Percentiles rank a stretch among this genome's conserved stretches.
Conservation (phyloP, 108 stramenopile genomes). For the Aurantiochytrium sp. region DNA sequence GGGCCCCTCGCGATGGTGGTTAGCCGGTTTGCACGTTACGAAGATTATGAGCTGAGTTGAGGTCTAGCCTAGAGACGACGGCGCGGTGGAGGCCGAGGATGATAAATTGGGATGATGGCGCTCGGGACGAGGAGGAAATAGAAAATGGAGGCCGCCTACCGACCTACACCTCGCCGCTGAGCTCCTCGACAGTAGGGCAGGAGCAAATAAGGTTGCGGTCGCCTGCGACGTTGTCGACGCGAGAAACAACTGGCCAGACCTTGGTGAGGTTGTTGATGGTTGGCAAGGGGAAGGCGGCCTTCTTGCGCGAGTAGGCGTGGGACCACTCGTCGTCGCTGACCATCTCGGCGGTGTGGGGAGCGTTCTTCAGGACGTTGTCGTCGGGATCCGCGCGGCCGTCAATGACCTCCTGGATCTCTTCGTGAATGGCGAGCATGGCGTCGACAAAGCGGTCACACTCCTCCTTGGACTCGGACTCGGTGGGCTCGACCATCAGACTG, state of each 20-base stretch:
- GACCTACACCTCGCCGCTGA: not conserved
- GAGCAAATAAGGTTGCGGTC: constrained; percentile 95
- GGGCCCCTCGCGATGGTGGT: no score
- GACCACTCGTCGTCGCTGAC: constrained; percentile 81
- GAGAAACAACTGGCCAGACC: constrained; percentile 95
- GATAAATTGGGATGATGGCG: no score
- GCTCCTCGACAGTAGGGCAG: constrained; percentile 61
- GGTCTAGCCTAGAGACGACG: no score
- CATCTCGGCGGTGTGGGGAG: constrained; percentile 90
- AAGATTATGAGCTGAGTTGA: no score
- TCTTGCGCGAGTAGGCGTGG: constrained; percentile 74
- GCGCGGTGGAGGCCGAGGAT: no score
- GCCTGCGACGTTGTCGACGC: constrained; percentile 94
- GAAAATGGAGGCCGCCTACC: not conserved
- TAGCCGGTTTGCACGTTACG: no score
- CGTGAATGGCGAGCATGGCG: constrained; percentile 91
- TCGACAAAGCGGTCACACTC: constrained; percentile 95
- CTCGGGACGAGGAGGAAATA: no score
- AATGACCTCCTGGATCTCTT: constrained; percentile 92
- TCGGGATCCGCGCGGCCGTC: constrained; percentile 75
- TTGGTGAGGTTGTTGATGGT: constrained; percentile 83
- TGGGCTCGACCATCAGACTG: constrained; percentile 98
- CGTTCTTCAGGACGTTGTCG: constrained; percentile 84
- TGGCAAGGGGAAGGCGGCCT: constrained; percentile 88
- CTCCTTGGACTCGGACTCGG: constrained; percentile 91